phyloP scores from a whole-genome alignment of 2,329 filamentous ascomycete species.

The Monilinia vaccinii-corymbosi region DNA sequence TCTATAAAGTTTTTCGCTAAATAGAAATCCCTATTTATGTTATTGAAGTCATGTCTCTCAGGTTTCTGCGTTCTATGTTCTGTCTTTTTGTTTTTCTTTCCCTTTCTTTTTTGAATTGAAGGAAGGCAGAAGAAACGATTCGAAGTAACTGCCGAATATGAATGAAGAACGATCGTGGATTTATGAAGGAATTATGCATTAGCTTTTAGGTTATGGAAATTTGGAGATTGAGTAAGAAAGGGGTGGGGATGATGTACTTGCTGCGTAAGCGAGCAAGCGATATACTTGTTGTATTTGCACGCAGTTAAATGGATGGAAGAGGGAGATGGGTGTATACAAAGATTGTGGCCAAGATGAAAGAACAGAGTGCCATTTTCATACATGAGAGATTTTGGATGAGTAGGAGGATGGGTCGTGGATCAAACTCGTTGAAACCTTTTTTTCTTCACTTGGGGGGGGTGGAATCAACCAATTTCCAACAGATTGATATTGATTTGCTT shows the following conservation, averaged over 20 bases:
- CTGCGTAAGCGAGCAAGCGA: background rate
- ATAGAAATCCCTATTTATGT: too few relatives aligned
- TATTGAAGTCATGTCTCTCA: background rate
- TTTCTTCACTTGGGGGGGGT: too few relatives aligned
- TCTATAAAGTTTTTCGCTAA: background rate
- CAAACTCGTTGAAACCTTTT: background rate
- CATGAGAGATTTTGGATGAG: background rate
- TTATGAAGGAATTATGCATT: background rate
- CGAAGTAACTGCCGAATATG: slow-evolving; percentile 3
- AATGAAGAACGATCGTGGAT: background rate
- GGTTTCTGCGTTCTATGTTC: background rate
- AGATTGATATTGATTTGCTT: background rate
- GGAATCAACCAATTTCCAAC: background rate
- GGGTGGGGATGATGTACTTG: background rate
- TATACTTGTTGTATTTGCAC: background rate
- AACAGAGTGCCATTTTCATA: slow-evolving; percentile 13
- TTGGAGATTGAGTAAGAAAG: background rate
- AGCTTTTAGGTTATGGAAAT: background rate
- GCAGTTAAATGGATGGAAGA: background rate
- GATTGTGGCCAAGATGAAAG: background rate
- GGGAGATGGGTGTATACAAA: slow-evolving; percentile 10
- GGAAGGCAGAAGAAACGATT: slow-evolving; percentile 12
- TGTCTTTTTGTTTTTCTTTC: background rate
- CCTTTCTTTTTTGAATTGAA: background rate
- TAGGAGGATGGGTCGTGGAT: slow-evolving; percentile 14